Evolutionary conservation across 1,139 yeast genomes (phyloP), one percentile per base, ranked within the genome.

Genomic region (Taphrina sp.): DNA sequence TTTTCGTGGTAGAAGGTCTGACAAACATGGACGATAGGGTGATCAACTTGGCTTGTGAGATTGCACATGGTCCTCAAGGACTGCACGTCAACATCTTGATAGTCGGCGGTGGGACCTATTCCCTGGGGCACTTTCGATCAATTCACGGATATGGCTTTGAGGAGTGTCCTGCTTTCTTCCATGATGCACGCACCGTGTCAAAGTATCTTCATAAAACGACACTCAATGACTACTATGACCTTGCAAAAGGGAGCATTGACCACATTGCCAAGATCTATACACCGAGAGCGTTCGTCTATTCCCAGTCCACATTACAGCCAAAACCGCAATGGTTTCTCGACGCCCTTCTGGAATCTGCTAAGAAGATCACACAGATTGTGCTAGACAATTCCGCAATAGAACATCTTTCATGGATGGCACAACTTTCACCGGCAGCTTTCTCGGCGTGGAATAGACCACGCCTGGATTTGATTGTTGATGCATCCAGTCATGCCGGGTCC

Each of bases 271-370:
- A 20, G 14, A 19, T 7, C n/a, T 33, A 43, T 20, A 5, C n/a
- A 8, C 38, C 47, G 12, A 19, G 20, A 14, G 47, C 47, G 3
- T 19, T 43, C 16, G 19, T 43, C 17, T 43, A 43, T 12, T 31
- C 47, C 8, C 47, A 43, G 28, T 43, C 47, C 19, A 26, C 8
- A 5, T 26, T 5, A 17, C 20, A 4, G 17, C 38, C 47, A 16
- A 43, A 43, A 33, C 47, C 47, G 37, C 24, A 16, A 2, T 43
- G 47, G 47, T 43, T 43, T 31, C 17, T 19, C n/a, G 23, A 26
- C 5, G 37, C 47, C 17, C 19, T 43, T 1, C 29, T 16, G 26
- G 16, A 3, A n/a, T 28, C 29, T 19, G 17, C 19, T 3, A 19
- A 17, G 1, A 29, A 22, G 1, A 22, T 38, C 38, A 43, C 38